phyloP scores from a whole-genome alignment of 331 rosid species.

The Acacia pycnantha region DNA sequence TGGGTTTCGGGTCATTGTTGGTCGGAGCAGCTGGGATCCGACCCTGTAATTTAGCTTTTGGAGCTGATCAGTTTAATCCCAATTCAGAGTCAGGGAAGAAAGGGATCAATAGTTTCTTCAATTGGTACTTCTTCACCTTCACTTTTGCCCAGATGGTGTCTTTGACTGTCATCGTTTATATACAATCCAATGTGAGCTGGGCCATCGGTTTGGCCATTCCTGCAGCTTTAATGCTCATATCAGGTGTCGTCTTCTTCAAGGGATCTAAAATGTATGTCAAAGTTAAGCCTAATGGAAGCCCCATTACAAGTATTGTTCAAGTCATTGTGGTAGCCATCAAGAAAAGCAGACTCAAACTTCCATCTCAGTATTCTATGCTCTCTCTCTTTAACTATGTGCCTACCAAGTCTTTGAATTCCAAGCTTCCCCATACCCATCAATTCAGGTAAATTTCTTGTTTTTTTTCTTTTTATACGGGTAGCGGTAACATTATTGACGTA shows the following conservation, averaged over 20 bases:
- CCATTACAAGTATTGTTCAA: constrained; percentile 44
- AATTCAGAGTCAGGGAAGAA: constrained; percentile 54
- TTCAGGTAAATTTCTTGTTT: constrained; percentile 33
- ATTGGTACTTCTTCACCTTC: constrained; percentile 69
- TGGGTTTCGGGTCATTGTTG: constrained; percentile 48
- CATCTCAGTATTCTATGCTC: constrained; percentile 36
- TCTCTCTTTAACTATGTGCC: constrained; percentile 45
- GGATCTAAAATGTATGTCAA: constrained; percentile 55
- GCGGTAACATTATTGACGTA: too few relatives aligned
- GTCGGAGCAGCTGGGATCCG: constrained; percentile 66
- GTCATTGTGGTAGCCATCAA: constrained; percentile 43
- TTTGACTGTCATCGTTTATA: constrained; percentile 48
- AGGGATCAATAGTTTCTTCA: constrained; percentile 66
- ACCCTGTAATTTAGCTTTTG: constrained; percentile 69
- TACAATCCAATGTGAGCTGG: constrained; percentile 68
- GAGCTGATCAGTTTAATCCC: constrained; percentile 72
- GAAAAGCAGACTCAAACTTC: constrained; percentile 38
- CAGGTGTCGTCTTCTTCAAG: constrained; percentile 48
- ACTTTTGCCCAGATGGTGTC: constrained; percentile 58
- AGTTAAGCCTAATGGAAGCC: constrained; percentile 55
- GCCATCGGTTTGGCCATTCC: constrained; percentile 58
- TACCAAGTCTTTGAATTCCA: constrained; percentile 40
- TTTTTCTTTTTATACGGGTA: neutral
- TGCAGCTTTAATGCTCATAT: constrained; percentile 49
- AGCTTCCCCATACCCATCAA: constrained; percentile 46